These are phyloP conservation scores for Gremmenia infestans DNA, from an alignment of 2,329 filamentous ascomycete species.

Conservation along the genomic window DNA sequence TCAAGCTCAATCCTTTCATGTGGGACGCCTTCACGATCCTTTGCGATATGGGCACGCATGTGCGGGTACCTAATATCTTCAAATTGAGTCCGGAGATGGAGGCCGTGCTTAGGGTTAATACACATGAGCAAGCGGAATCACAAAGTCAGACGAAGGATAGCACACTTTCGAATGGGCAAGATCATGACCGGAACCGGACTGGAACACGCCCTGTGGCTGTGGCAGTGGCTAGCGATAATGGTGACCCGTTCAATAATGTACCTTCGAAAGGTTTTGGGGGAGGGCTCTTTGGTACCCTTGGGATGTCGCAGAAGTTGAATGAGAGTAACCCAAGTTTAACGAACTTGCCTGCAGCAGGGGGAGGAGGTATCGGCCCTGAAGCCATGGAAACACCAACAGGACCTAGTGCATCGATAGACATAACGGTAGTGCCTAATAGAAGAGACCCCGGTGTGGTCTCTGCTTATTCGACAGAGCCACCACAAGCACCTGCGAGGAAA, in stretches of 20 bases:
- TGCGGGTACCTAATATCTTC: constrained; percentile 84
- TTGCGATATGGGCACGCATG: constrained; percentile 78
- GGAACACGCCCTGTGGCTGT: constrained; percentile 19
- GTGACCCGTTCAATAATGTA: constrained; percentile 33
- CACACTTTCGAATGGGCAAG: constrained; percentile 6
- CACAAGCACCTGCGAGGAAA: constrained; percentile 42
- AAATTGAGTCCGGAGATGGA: constrained; percentile 64
- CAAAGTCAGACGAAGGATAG: constrained; percentile 20
- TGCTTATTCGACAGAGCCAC: constrained; percentile 37
- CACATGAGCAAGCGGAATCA: constrained; percentile 17
- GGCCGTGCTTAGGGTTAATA: constrained; percentile 37
- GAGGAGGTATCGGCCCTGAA: constrained; percentile 41
- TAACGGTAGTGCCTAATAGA: constrained; percentile 23
- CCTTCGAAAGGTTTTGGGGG: constrained; percentile 24
- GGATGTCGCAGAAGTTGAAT: constrained; percentile 30
- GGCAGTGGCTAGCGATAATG: constrained; percentile 23
- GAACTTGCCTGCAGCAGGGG: constrained; percentile 29
- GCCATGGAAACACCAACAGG: constrained; percentile 59
- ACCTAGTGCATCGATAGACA: constrained; percentile 39
- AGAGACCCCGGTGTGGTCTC: constrained; percentile 25
- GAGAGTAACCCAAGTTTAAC: constrained; percentile 33
- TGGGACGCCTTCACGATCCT: constrained; percentile 94
- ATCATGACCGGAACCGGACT: constrained; percentile 26
- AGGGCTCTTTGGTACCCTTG: constrained; percentile 30
- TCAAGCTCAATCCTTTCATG: constrained; percentile 91